Base-by-base conservation (phyloP, 192 early-diverging fungal genomes). In the Allomyces macrogynus region DNA sequence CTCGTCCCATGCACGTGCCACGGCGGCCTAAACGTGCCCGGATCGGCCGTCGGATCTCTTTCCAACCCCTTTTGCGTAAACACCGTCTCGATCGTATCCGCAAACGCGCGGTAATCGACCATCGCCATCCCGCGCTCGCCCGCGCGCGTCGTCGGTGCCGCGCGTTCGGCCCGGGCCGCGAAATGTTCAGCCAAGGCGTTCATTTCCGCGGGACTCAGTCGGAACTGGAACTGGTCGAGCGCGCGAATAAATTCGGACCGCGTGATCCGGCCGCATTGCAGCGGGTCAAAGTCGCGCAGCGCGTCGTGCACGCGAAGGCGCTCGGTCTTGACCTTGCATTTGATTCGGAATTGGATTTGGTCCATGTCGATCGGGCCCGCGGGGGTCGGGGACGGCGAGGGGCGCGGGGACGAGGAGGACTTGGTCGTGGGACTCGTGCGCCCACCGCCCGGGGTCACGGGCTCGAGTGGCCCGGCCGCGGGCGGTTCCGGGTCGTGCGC, bases 201-300 rank as follows among this genome's bases (percentile, higher is more conserved):
- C 7, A 40, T 20, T 23, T 64, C 64, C 20, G 14, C 25, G 23
- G 20, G 23, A 16, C 14, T 57, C 49, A 57, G 49, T 16, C 12
- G 49, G 49, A 57, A 57, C 49, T n/a, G 16, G 49, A 57, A n/a
- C 49, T 16, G 49, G 62, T 80, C 78, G 54, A 81, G 62, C 7
- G 70, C 74, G 43, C 80, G 64, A 49, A 71, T 49, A 65, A 82
- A 82, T 64, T 79, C 74, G 66, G 72, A 71, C 42, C 63, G 63
- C 2, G 75, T 80, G 61, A 82, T 77, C 43, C 71, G 67, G 24
- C 77, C 76, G 62, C 80, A 75, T 40, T 69, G 66, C 24, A 81
- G 70, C 27, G 76, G 75, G 63, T 82, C 80, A 74, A 81, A 81
- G 67, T 82, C 80, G 3, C 63, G 49, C 76, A 82, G 71, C 61